These are phyloP conservation scores for Asparagopsis taxiformis DNA, from an alignment of 31 red algal species.

Conservation along the genomic window DNA sequence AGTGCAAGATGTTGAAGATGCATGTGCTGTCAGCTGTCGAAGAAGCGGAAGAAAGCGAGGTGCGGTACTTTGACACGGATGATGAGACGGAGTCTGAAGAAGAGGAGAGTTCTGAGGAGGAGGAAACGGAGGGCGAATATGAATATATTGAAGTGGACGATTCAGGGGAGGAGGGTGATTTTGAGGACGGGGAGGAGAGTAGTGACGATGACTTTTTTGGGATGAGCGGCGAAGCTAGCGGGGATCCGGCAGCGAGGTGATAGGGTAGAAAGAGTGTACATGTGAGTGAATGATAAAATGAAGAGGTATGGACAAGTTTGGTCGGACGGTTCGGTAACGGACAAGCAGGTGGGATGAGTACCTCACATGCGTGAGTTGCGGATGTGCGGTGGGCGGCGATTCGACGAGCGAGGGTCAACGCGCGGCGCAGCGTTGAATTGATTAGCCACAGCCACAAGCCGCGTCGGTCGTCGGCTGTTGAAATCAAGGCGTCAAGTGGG, in stretches of 20 bases:
- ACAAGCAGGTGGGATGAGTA: too few relatives aligned
- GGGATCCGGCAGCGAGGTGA: conserved; percentile 10
- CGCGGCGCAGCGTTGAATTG: too few relatives aligned
- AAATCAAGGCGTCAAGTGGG: too few relatives aligned
- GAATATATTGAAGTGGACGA: conserved; percentile 55
- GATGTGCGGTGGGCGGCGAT: neutral
- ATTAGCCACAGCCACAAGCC: conserved; percentile 2
- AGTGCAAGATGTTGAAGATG: conserved; percentile 52
- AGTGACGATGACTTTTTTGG: conserved; percentile 20
- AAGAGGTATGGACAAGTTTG: neutral
- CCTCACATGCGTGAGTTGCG: too few relatives aligned
- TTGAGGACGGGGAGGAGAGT: conserved; percentile 50
- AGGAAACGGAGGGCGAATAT: conserved; percentile 31
- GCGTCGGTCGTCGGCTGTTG: too few relatives aligned
- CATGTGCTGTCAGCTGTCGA: conserved; percentile 53
- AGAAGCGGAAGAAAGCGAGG: conserved; percentile 12
- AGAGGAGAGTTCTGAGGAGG: conserved; percentile 41
- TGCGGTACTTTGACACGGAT: conserved; percentile 77
- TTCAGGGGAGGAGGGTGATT: conserved; percentile 44
- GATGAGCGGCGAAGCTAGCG: neutral
- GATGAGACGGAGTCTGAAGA: conserved; percentile 38
- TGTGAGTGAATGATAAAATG: neutral
- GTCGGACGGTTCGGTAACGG: neutral
- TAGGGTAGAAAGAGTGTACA: neutral
- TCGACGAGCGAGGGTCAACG: neutral